Evolutionary conservation across 805 yeast species (phyloP).

Genomic region (Spathaspora gorwiae): DNA sequence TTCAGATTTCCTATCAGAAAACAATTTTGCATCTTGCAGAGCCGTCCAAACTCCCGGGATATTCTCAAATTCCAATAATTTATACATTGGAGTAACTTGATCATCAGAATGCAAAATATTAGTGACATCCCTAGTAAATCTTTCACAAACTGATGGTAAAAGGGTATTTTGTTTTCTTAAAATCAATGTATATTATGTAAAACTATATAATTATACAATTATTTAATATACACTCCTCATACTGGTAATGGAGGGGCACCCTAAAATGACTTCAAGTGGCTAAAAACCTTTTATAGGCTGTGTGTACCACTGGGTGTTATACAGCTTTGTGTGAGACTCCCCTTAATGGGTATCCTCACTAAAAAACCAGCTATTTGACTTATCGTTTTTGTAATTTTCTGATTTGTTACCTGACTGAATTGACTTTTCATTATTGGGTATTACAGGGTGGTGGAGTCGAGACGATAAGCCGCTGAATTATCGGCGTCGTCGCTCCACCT

Average conservation of each 20-base stretch:
- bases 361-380: background rate
- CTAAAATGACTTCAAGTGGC: too few relatives aligned
- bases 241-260: too few relatives aligned
- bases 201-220: too few relatives aligned
- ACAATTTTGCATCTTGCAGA: conserved; percentile 8
- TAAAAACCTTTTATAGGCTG: too few relatives aligned
- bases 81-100: conserved; percentile 4
- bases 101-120: conserved; percentile 1
- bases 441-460: background rate
- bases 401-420: background rate
- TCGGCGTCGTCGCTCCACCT: background rate
- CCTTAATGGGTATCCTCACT: background rate
- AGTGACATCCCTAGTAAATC: conserved; percentile 3
- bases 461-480: background rate
- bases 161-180: background rate
- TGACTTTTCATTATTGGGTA: background rate
- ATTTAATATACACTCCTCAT: too few relatives aligned
- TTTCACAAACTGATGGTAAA: conserved; percentile 6
- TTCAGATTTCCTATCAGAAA: background rate
- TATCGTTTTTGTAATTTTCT: background rate
- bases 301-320: too few relatives aligned
- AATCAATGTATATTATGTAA: too few relatives aligned
- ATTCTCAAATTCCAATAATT: conserved; percentile 6
- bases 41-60: conserved; percentile 12
- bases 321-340: too few relatives aligned